Evolutionary conservation across 202 grass and related monocot genomes (phyloP).

Genomic region (Panicum virgatum): DNA sequence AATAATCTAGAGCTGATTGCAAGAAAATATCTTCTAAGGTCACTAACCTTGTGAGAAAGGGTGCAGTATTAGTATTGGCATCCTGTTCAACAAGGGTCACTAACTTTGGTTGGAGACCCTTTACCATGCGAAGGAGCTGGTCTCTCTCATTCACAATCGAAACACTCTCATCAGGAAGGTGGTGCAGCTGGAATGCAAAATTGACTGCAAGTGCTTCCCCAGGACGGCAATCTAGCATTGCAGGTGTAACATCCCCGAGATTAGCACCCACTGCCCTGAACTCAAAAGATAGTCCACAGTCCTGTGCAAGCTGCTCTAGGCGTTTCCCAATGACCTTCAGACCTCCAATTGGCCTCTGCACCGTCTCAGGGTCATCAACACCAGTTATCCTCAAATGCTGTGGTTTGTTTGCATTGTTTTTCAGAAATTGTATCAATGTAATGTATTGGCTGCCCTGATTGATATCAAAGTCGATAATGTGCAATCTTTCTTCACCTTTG

Average conservation of each 20-base stretch:
- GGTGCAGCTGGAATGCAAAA: conserved; percentile 97
- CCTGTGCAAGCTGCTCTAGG: conserved; percentile 78
- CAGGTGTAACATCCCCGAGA: conserved; percentile 77
- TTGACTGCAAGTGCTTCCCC: conserved; percentile 86
- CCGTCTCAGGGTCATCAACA: conserved; percentile 90
- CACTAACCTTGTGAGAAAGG: conserved; percentile 83
- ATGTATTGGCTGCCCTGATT: conserved; percentile 97
- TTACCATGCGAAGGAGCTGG: conserved; percentile 91
- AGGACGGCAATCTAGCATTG: conserved; percentile 74
- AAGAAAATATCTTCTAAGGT: not conserved
- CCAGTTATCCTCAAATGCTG: conserved; percentile 83
- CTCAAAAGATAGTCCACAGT: conserved; percentile 72
- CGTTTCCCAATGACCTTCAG: conserved; percentile 86
- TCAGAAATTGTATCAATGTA: conserved; percentile 73
- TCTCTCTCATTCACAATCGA: conserved; percentile 93
- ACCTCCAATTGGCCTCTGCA: conserved; percentile 87
- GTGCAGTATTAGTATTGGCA: conserved; percentile 90
- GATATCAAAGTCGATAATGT: conserved; percentile 98
- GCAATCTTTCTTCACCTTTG: conserved; percentile 80
- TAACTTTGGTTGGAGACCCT: conserved; percentile 81
- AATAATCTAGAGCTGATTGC: not conserved
- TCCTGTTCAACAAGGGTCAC: conserved; percentile 96
- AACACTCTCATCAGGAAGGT: conserved; percentile 98
- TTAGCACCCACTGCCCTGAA: conserved; percentile 79
- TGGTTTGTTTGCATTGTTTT: conserved; percentile 59